Evolutionary conservation across 257 asterid species (phyloP).

Genomic region (Solanum corneliomulleri): DNA sequence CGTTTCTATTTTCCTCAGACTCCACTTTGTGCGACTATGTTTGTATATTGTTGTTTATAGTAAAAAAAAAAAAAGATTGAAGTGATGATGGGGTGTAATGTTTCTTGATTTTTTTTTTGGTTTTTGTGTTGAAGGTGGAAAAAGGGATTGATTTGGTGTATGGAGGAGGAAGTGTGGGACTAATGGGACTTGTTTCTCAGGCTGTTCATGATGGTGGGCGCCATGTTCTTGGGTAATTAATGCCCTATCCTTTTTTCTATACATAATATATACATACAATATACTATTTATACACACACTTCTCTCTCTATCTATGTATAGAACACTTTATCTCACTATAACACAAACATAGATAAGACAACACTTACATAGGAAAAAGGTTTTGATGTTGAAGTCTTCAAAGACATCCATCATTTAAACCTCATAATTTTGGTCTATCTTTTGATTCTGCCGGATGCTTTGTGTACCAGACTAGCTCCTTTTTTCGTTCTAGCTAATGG

Average conservation of each 20-base stretch:
- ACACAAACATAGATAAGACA: background rate
- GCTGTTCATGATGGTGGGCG: conserved; percentile 99
- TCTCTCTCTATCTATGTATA: background rate
- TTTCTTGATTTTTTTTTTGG: conserved; percentile 5
- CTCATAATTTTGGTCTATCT: conserved; percentile 14
- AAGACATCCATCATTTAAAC: conserved; percentile 28
- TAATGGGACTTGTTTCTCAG: conserved; percentile 98
- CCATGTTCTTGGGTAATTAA: conserved; percentile 81
- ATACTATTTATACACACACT: background rate
- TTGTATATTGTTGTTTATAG: background rate
- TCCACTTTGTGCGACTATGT: accelerated
- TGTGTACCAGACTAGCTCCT: accelerated
- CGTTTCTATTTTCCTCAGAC: accelerated
- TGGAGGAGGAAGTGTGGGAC: conserved; percentile 99
- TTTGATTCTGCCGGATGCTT: background rate
- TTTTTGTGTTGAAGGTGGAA: conserved; percentile 53
- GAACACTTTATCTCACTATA: background rate
- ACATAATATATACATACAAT: background rate
- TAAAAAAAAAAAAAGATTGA: background rate
- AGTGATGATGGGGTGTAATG: conserved; percentile 5
- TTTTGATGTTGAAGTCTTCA: conserved; percentile 1
- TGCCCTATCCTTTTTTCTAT: background rate
- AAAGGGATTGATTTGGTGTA: conserved; percentile 86
- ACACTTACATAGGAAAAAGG: background rate
- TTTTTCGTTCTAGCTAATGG: background rate